Conservation (phyloP, 352 stramenopile species). For the Globisporangium splendens region DNA sequence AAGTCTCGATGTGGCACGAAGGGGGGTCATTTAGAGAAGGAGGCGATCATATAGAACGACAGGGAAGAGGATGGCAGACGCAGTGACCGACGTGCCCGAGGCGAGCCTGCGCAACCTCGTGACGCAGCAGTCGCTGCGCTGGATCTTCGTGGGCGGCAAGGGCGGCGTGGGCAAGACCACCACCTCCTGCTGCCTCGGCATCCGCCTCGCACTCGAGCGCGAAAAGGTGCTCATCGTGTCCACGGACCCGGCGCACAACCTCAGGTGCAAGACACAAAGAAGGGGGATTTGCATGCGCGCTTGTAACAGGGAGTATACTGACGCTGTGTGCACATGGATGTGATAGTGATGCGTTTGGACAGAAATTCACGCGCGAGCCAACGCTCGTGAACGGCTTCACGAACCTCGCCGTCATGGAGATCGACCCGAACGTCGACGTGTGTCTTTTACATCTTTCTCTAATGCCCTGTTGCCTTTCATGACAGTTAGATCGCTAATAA, state of each 20-base stretch:
- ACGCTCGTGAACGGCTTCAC: constrained; percentile 97
- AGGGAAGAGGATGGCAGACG: constrained; percentile 16
- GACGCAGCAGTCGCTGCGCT: constrained; percentile 85
- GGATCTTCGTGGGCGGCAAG: constrained; percentile 96
- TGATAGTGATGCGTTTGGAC: constrained; percentile 95
- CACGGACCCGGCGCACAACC: constrained; percentile 99
- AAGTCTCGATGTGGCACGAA: neutral
- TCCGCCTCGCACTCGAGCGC: constrained; percentile 87
- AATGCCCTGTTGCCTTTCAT: too few species aligned
- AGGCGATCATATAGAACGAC: constrained; percentile 11
- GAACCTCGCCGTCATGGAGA: constrained; percentile 99
- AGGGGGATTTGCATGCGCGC: neutral
- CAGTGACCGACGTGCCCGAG: constrained; percentile 63
- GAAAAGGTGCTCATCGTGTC: constrained; percentile 98
- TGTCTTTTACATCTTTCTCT: too few species aligned
- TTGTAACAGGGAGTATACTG: neutral
- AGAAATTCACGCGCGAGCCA: constrained; percentile 98
- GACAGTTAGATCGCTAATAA: constrained; percentile 8
- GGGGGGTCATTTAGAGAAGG: neutral
- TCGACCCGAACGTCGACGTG: constrained; percentile 91
- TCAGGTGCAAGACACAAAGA: constrained; percentile 54
- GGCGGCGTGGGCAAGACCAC: constrained; percentile 96
- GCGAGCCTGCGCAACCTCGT: constrained; percentile 90
- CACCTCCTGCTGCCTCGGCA: constrained; percentile 96
- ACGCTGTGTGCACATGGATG: neutral